Conservation (phyloP, 2,329 filamentous ascomycete genomes). For the Pezicula neosporulosa region DNA sequence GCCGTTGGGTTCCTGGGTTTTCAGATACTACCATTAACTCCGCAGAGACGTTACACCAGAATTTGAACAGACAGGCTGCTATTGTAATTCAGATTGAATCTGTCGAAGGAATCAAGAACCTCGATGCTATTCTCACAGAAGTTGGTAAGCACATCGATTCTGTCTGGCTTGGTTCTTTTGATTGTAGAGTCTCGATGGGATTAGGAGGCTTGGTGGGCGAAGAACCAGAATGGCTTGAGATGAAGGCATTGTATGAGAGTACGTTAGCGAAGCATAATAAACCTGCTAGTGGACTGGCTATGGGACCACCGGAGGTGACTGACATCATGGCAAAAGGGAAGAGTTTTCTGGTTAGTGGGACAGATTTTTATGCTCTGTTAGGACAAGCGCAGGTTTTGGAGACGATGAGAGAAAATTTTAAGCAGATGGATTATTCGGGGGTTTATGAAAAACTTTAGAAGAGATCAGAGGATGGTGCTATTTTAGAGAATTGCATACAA, state of each 20-base stretch:
- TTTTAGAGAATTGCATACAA: too few species aligned
- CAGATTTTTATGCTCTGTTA: conserved; percentile 11
- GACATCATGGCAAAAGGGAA: conserved; percentile 15
- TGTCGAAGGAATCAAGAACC: conserved; percentile 39
- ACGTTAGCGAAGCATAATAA: conserved; percentile 43
- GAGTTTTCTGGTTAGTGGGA: conserved; percentile 14
- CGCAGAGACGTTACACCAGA: conserved; percentile 31
- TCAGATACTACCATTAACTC: conserved; percentile 33
- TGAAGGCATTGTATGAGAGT: conserved; percentile 33
- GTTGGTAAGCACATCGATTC: conserved; percentile 40
- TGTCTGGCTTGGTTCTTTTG: conserved; percentile 43
- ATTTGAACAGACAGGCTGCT: conserved; percentile 43
- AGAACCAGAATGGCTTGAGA: conserved; percentile 40
- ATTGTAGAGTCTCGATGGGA: conserved; percentile 41
- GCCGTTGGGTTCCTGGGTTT: conserved; percentile 36
- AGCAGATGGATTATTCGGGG: not conserved
- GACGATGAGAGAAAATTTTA: conserved; percentile 3
- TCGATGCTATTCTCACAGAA: conserved; percentile 45
- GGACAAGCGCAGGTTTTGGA: conserved; percentile 3
- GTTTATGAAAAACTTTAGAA: not conserved
- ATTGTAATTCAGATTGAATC: conserved; percentile 46
- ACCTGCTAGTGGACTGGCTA: conserved; percentile 26
- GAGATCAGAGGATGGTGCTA: too few species aligned
- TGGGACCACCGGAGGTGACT: conserved; percentile 18
- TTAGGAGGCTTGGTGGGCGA: conserved; percentile 30